Percentiles rank a stretch among this genome's conserved stretches.
Evolutionary conservation across 345 rosid genomes (phyloP).

Genomic region (Angophora floribunda): DNA sequence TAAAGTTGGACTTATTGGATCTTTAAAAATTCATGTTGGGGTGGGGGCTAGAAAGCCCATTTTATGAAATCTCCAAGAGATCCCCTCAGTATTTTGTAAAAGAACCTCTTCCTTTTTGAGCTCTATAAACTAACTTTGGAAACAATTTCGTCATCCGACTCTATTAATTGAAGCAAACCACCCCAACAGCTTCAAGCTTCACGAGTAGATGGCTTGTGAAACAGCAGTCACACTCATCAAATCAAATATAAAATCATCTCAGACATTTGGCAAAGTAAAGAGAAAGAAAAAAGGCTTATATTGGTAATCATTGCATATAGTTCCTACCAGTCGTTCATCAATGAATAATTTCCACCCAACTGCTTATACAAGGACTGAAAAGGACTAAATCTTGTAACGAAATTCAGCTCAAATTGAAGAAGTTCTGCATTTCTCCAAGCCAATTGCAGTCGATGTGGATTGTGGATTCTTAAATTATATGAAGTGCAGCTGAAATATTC

Average conservation of each 20-base stretch:
- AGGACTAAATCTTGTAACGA: not conserved
- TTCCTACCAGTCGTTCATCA: not conserved
- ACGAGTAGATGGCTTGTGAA: not conserved
- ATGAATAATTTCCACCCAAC: not conserved
- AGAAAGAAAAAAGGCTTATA: not conserved
- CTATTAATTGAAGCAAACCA: not conserved
- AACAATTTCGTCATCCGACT: not conserved
- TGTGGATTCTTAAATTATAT: not conserved
- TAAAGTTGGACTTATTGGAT: constrained; percentile 3
- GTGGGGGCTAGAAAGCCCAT: not conserved
- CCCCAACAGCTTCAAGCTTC: not conserved
- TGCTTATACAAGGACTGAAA: not conserved
- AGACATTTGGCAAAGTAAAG: not conserved
- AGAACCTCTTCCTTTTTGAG: not conserved
- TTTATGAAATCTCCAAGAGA: not conserved
- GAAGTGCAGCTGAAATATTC: not conserved
- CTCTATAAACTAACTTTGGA: not conserved
- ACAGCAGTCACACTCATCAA: not conserved
- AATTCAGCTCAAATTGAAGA: not conserved
- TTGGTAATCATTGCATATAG: not conserved
- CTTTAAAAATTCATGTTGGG: not conserved
- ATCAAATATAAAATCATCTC: not conserved
- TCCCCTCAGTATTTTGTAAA: not conserved
- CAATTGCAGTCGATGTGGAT: not conserved
- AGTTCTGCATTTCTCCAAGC: not conserved